Base-by-base conservation (phyloP, 139 green algal genomes). In the Chlamydomonas incerta region DNA sequence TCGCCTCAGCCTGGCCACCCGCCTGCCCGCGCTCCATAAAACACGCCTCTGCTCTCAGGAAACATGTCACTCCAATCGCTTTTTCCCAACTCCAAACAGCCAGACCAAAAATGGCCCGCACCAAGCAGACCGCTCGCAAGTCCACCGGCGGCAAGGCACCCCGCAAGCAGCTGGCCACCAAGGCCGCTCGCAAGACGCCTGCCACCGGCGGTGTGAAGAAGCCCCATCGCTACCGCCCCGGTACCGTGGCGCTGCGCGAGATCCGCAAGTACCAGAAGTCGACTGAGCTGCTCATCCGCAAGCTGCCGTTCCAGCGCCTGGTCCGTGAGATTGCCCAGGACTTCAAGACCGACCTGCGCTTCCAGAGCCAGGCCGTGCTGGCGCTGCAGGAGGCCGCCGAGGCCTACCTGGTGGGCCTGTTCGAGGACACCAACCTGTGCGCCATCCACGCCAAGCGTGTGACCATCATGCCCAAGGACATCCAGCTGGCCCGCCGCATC, bases 311-410 rank as follows among this genome's bases (percentile, higher is more conserved):
- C 92, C 96, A 99, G 94, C 93, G 96, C 74, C 92, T 99, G 81
- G 97, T 99, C 28, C 94, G 97, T 67, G 97, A 99, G 93, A 99
- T 99, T 80, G 96, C 97, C 46, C 96, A 99, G 94, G 97, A 99
- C 94, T 99, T 99, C 97, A 99, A 99, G 95, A 99, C 97, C 70
- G 97, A 99, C 95, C 93, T 99, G 91, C 94, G 97, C 86, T 99
- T 99, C 95, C 97, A 99, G 95, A 92, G 87, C 86, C 95, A 92
- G 52, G 97, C 97, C 33, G 95, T 99, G 47, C 91, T 98, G 75
- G 97, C 94, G 41, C 94, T 99, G 69, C 97, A 99, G 91, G 96
- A 99, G 91, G 96, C 96, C 26, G 94, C 96, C 50, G 96, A 99
- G 93, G 96, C 96, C 28, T 99, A 98, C 92, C 92, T 99, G 81